Evolutionary conservation across 208 protist genomes (phyloP), one percentile per base, ranked within the genome.

Genomic region (Balamuthia mandrillaris): DNA sequence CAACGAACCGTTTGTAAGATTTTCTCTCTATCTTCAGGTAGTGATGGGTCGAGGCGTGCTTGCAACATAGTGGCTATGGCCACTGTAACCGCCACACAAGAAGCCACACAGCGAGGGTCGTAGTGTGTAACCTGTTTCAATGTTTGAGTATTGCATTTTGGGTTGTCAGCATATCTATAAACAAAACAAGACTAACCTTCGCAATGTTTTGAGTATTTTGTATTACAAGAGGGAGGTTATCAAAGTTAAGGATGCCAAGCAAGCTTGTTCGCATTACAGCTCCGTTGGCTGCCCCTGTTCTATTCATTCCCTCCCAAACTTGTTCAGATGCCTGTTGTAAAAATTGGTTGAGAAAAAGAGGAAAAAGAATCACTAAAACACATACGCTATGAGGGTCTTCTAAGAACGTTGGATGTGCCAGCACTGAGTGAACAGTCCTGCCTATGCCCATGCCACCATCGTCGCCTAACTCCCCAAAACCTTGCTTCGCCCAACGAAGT

Each of bases 101-200:
- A 74, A 2, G 83, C 47, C 18, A 87, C 18, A 51, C 90, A 92
- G 31, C 90, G 41, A 18, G 58, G 35, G 87, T 92, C 90, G 5
- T 52, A 86, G 35, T 92, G 90, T 18, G 90, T 92, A 0, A 91
- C 27, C n/a, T n/a, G n/a, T n/a, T n/a, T n/a, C n/a, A n/a, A n/a
- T n/a, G n/a, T n/a, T n/a, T n/a, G n/a, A n/a, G n/a, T n/a, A n/a
- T n/a, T n/a, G n/a, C n/a, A n/a, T n/a, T n/a, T n/a, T n/a, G n/a
- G n/a, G n/a, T n/a, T n/a, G n/a, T n/a, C n/a, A n/a, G n/a, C n/a
- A n/a, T n/a, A n/a, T n/a, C n/a, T n/a, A n/a, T n/a, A n/a, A n/a
- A n/a, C n/a, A n/a, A n/a, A n/a, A n/a, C n/a, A n/a, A n/a, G n/a
- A n/a, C n/a, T n/a, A n/a, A n/a, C n/a, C 65, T 81, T 58, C 33